phyloP scores from a whole-genome alignment of 2,329 filamentous ascomycete genomes.

The Hyphodiscus sp. region DNA sequence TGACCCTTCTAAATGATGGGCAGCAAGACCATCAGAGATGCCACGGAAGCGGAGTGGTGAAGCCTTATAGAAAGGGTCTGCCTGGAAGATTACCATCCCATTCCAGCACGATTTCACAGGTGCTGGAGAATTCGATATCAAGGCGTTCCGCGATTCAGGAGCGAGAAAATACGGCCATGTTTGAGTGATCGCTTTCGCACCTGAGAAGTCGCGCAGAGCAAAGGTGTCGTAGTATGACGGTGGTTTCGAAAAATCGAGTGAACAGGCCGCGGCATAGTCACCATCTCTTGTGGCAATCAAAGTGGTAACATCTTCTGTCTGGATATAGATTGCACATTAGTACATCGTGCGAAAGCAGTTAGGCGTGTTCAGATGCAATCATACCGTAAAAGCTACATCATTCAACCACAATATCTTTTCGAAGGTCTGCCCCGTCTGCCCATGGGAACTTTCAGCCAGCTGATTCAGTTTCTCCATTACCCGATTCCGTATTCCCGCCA shows the following conservation, averaged over 20 bases:
- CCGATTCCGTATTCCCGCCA: slow-evolving; percentile 57
- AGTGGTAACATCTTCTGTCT: slow-evolving; percentile 47
- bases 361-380: slow-evolving; percentile 10
- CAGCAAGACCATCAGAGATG: slow-evolving; percentile 53
- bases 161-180: slow-evolving; percentile 54
- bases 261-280: slow-evolving; percentile 54
- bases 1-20: slow-evolving; percentile 63
- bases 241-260: slow-evolving; percentile 50
- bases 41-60: slow-evolving; percentile 50
- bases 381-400: slow-evolving; percentile 55
- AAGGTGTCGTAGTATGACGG: slow-evolving; percentile 57
- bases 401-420: slow-evolving; percentile 58
- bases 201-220: slow-evolving; percentile 44
- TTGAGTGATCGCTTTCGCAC: slow-evolving; percentile 39
- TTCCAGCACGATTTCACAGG: slow-evolving; percentile 52
- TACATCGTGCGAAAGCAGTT: background rate
- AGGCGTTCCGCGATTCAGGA: slow-evolving; percentile 43
- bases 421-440: slow-evolving; percentile 29
- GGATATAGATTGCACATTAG: background rate
- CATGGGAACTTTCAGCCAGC: slow-evolving; percentile 30
- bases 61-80: slow-evolving; percentile 43
- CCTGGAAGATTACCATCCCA: slow-evolving; percentile 46
- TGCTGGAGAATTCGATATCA: slow-evolving; percentile 43
- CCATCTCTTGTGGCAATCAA: slow-evolving; percentile 51
- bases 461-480: slow-evolving; percentile 53